Conservation (phyloP, 768 basidiomycete species). For the Guyanaporus albipodus region DNA sequence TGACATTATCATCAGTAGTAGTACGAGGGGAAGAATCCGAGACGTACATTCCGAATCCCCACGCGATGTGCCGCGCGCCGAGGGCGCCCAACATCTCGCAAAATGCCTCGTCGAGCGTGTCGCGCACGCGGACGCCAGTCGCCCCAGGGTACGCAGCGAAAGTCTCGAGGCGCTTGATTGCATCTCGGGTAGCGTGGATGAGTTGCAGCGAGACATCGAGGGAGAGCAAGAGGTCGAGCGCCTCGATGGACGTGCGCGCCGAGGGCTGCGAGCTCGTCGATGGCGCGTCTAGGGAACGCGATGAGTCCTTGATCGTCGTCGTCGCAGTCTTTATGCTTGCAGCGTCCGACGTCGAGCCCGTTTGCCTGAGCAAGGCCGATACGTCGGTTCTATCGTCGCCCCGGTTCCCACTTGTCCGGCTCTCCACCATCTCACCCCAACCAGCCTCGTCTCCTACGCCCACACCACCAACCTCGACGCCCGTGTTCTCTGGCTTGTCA, state of each 20-base stretch:
- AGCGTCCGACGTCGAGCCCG: not conserved
- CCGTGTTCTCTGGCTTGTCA: conserved; percentile 22
- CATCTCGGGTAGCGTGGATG: conserved; percentile 89
- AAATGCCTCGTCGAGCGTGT: conserved; percentile 93
- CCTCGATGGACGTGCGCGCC: conserved; percentile 19
- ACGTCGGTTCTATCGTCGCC: not conserved
- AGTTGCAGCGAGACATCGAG: conserved; percentile 88
- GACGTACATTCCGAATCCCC: conserved; percentile 75
- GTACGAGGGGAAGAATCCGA: no score
- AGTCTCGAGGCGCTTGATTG: conserved; percentile 87
- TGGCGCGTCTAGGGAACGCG: not conserved
- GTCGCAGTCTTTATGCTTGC: not conserved
- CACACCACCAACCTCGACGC: not conserved
- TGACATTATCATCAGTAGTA: no score
- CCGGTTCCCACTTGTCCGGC: not conserved
- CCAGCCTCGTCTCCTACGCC: conserved; percentile 20
- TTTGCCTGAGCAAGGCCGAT: not conserved
- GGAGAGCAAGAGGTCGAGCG: conserved; percentile 83
- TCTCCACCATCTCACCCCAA: conserved; percentile 21
- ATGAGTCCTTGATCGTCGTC: not conserved
- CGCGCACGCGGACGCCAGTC: conserved; percentile 82
- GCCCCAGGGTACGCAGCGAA: conserved; percentile 85
- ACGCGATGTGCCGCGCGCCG: conserved; percentile 71
- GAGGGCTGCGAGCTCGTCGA: conserved; percentile 21
- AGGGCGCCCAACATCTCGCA: conserved; percentile 77